Conservation (phyloP, 129 eudicot species). For the Helianthus annuus region HanXRQr2.0-SUNRISE NC_035439.2:116976033-116976532, state of each 20-base stretch:
- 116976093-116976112: too few species aligned
- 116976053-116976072: too few species aligned
- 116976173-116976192: slow-evolving; percentile 10
- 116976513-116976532: too few species aligned
- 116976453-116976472: not conserved
- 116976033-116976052: too few species aligned
- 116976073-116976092: not conserved
- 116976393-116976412: not conserved
- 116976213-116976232: not conserved
- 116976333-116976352: not conserved
- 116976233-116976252: too few species aligned
- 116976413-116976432: not conserved
- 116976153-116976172: slow-evolving; percentile 7
- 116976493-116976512: too few species aligned
- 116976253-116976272: too few species aligned
- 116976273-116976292: not conserved
- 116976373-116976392: not conserved
- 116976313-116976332: not conserved
- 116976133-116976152: slow-evolving; percentile 17
- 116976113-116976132: slow-evolving; percentile 7
- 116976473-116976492: too few species aligned
- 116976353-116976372: not conserved
- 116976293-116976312: not conserved
- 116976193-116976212: not conserved
- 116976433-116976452: not conserved